Evolutionary conservation across 768 basidiomycete species (phyloP), one percentile per base, ranked within the genome.

Genomic region (Mycena indigotica): DNA sequence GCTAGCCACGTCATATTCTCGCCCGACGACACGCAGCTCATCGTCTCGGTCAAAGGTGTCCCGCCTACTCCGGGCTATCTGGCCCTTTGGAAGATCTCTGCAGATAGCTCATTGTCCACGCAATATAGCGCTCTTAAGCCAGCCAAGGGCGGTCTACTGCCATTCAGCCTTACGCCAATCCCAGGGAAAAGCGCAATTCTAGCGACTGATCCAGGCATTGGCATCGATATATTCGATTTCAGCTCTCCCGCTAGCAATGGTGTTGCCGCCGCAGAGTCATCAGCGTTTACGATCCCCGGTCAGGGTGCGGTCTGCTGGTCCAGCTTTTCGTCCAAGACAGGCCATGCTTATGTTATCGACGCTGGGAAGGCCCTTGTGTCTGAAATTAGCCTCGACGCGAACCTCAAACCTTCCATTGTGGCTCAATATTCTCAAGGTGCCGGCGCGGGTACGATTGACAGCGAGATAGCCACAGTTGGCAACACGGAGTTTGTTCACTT

Each of bases 1-100:
- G 24, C 41, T 4, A 40, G 35, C 23, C 16, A 58, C 58, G 23
- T 66, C 60, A 52, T 65, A 65, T 51, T 53, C 65, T 2, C 49
- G 44, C 64, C 66, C 44, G 70, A 72, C 49, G 66, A 62, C 46
- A 65, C 57, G 55, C 54, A 66, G 46, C 66, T 74, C 24, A 40
- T 72, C 35, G 73, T 66, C 16, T 63, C 72, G 51, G 66, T 72
- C 58, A 73, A 73, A 63, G 72, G 71, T 24, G 50, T 60, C 12
- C 70, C 71, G 8, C 65, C 70, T 26, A 62, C 56, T 23, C 65
- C 69, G 2, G 72, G 72, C 24, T 71, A 69, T 61, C 60, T 74
- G 50, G 73, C 73, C 25, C 66, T 68, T n/a, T 74, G 73, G 72
- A 66, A 72, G 54, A 65, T 73, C 55, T 62, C 51, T 17, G 39